These are phyloP conservation scores for Clarkia xantiana DNA, from an alignment of 345 rosid species.

Conservation along the genomic window DNA sequence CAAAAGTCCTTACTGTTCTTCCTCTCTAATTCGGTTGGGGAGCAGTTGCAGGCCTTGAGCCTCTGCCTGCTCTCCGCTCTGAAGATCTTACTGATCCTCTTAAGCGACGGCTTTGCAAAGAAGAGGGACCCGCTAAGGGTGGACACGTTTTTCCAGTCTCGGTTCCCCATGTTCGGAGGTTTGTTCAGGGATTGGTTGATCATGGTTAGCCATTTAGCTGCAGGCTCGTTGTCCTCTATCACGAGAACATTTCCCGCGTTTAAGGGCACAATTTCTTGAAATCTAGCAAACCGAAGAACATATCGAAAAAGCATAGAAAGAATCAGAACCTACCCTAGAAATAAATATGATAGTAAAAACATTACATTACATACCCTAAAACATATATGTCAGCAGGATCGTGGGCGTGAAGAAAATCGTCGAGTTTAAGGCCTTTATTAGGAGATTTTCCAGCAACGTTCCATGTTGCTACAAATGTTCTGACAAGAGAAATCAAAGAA, in stretches of 20 bases:
- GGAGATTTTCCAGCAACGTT: constrained; percentile 94
- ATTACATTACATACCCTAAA: constrained; percentile 62
- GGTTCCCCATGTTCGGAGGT: constrained; percentile 15
- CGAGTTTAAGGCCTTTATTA: constrained; percentile 40
- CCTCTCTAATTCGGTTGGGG: constrained; percentile 28
- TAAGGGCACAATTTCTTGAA: constrained; percentile 96
- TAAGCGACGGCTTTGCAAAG: constrained; percentile 74
- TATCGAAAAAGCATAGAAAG: neutral
- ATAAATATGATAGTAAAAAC: neutral
- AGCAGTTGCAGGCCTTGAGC: constrained; percentile 79
- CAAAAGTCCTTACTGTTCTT: constrained; percentile 56
- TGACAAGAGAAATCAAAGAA: constrained; percentile 11
- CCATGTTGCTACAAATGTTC: constrained; percentile 96
- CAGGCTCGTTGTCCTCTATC: constrained; percentile 85
- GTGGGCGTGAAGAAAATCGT: constrained; percentile 47
- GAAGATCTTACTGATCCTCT: constrained; percentile 61
- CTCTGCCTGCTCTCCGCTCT: constrained; percentile 56
- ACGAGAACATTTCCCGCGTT: constrained; percentile 96
- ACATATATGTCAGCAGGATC: constrained; percentile 63
- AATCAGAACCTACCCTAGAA: neutral
- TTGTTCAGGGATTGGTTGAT: constrained; percentile 69
- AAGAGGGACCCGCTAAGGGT: constrained; percentile 41
- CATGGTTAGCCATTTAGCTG: constrained; percentile 72
- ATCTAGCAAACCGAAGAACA: too few relatives aligned
- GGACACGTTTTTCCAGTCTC: constrained; percentile 15